Percentiles rank a stretch among this genome's conserved stretches.
Conservation (phyloP, 345 rosid species). For the Lepidium didymum region DNA sequence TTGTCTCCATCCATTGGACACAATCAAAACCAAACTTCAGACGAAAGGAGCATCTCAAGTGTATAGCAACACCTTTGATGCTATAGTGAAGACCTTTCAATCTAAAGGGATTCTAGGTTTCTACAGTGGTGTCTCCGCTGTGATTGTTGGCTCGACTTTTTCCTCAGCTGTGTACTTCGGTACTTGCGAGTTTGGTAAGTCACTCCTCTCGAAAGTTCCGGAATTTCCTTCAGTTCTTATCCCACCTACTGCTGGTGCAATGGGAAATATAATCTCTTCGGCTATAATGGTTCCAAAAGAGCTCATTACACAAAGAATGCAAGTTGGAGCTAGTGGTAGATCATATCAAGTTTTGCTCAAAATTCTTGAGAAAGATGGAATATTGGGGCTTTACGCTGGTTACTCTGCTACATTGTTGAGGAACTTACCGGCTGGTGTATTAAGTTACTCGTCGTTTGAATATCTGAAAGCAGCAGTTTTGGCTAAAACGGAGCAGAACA, state of each 20-base stretch:
- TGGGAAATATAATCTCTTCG: conserved; percentile 90
- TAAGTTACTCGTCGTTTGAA: conserved; percentile 88
- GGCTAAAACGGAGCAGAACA: conserved; percentile 44
- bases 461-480: conserved; percentile 76
- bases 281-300: conserved; percentile 96
- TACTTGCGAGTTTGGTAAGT: conserved; percentile 93
- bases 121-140: conserved; percentile 89
- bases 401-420: conserved; percentile 83
- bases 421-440: conserved; percentile 87
- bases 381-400: conserved; percentile 83
- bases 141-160: conserved; percentile 79
- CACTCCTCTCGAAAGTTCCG: conserved; percentile 54
- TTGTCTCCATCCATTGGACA: conserved; percentile 77
- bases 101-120: conserved; percentile 75
- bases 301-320: conserved; percentile 87
- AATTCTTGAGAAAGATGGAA: conserved; percentile 77
- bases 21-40: conserved; percentile 86
- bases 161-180: conserved; percentile 92
- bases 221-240: conserved; percentile 63
- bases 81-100: conserved; percentile 64
- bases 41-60: conserved; percentile 78
- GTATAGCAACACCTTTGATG: conserved; percentile 61
- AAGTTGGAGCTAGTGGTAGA: conserved; percentile 77
- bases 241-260: conserved; percentile 95
- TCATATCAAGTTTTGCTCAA: conserved; percentile 68